Conservation (phyloP, 2,329 filamentous ascomycete species). For the Purpureocillium takamizusanense region DNA sequence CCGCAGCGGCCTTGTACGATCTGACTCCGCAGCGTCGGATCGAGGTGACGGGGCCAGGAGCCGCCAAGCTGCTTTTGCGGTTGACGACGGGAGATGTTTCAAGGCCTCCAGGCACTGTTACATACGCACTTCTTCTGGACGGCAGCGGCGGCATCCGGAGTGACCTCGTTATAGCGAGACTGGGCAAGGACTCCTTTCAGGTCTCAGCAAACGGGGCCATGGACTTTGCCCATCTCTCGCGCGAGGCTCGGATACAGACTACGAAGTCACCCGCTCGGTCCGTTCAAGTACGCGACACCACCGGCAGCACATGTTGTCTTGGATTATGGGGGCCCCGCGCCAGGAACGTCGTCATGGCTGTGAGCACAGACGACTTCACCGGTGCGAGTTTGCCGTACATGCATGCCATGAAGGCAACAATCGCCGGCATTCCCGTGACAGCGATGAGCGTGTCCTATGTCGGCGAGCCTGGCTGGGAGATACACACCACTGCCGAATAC, state of each 20-base stretch:
- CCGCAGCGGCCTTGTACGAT: conserved; percentile 53
- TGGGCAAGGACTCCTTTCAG: conserved; percentile 41
- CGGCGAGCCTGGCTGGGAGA: conserved; percentile 54
- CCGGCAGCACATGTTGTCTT: conserved; percentile 49
- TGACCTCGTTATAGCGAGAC: conserved; percentile 46
- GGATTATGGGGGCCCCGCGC: conserved; percentile 54
- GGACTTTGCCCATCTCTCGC: conserved; percentile 44
- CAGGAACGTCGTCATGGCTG: conserved; percentile 35
- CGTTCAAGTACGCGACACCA: conserved; percentile 48
- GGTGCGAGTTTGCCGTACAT: conserved; percentile 39
- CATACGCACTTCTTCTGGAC: conserved; percentile 48
- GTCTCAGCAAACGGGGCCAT: conserved; percentile 46
- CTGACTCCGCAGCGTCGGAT: conserved; percentile 51
- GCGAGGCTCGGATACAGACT: conserved; percentile 40
- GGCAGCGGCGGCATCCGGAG: conserved; percentile 42
- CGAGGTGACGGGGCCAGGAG: conserved; percentile 48
- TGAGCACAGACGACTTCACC: conserved; percentile 36
- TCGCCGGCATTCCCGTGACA: conserved; percentile 47
- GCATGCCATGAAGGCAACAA: conserved; percentile 34
- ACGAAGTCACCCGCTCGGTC: conserved; percentile 28
- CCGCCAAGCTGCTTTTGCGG: conserved; percentile 42
- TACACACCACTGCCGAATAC: conserved; percentile 50
- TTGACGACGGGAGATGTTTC: conserved; percentile 41
- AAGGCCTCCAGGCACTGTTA: conserved; percentile 37
- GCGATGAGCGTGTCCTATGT: conserved; percentile 49